Evolutionary conservation across 176 grass and related monocot genomes (phyloP), one percentile per base, ranked within the genome.

Genomic region (Ampelocalamus luodianensis): DNA sequence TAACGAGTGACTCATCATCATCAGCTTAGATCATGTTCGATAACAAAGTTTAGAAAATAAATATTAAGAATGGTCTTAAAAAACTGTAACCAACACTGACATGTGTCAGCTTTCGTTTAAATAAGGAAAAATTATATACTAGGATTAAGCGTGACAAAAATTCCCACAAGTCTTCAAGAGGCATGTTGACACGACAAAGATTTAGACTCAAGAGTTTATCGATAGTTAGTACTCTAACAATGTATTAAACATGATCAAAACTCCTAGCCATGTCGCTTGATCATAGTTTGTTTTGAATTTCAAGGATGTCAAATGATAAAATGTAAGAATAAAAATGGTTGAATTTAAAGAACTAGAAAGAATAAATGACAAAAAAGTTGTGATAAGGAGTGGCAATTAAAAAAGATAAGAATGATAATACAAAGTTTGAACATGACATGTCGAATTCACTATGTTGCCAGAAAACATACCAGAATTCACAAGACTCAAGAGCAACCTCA

Each of bases 1-100:
- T 29, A 29, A 29, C 83, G 1, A 98, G 96, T 62, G 96, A 88
- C 76, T 98, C 96, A 44, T 98, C 96, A 68, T 98, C 96, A 55
- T 94, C 96, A 72, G 87, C 84, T 76, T 98, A 98, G n/a, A 89
- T 88, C 96, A 98, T 98, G 85, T 98, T 95, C 3, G 93, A 95
- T 48, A 98, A 71, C 62, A 98, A 86, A 70, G 94, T 90, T 93
- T 98, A 85, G 24, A 81, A 78, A 83, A 64, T 14, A 39, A 65
- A 77, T 68, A 85, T 53, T 26, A 62, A 34, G 65, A 72, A 90
- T 71, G 20, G 26, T 51, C 58, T 79, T 65, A 72, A 77, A 77
- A 76, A 73, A 68, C 2, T 51, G 24, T 68, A 83, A 65, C 38
- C 39, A 83, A 1, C 49, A 23, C 60, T 17, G 72, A 61, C 60